Conservation (phyloP, 495 filamentous ascomycete genomes). For the Sporormia fimetaria region DNA sequence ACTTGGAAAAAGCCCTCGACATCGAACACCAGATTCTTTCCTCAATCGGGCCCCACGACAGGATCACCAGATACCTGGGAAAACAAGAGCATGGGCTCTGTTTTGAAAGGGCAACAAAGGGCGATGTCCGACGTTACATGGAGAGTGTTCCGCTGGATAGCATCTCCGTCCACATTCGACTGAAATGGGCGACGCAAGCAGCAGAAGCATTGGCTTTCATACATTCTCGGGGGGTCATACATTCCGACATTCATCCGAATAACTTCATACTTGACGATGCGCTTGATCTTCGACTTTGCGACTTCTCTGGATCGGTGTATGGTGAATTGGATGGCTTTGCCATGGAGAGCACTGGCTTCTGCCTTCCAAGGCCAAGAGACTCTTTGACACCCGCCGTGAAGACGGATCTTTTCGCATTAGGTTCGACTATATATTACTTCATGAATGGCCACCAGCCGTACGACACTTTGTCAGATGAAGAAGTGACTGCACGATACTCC, state of each 20-base stretch:
- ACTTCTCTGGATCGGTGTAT: conserved; percentile 19
- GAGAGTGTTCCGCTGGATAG: neutral
- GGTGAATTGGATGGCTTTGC: conserved; percentile 5
- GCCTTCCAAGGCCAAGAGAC: too few species aligned
- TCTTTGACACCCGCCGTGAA: neutral
- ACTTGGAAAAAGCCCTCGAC: conserved; percentile 1
- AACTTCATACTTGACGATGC: conserved; percentile 16
- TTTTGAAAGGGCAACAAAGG: neutral
- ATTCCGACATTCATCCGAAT: conserved; percentile 17
- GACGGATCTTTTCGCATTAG: conserved; percentile 1
- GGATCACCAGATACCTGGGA: neutral
- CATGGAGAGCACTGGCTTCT: neutral
- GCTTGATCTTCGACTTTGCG: conserved; percentile 14
- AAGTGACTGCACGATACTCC: neutral
- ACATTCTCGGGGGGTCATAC: conserved; percentile 14
- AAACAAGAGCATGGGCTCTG: neutral
- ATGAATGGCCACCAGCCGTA: conserved; percentile 1
- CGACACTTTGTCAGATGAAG: neutral
- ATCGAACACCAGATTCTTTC: conserved; percentile 1
- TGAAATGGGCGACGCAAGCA: conserved; percentile 1
- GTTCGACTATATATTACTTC: conserved; percentile 1
- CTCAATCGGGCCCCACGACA: neutral
- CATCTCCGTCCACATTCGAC: neutral
- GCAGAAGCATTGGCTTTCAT: conserved; percentile 9
- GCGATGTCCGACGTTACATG: conserved; percentile 1